Conservation (phyloP, 140 eudicot genomes). For the Stevia rebaudiana region DNA sequence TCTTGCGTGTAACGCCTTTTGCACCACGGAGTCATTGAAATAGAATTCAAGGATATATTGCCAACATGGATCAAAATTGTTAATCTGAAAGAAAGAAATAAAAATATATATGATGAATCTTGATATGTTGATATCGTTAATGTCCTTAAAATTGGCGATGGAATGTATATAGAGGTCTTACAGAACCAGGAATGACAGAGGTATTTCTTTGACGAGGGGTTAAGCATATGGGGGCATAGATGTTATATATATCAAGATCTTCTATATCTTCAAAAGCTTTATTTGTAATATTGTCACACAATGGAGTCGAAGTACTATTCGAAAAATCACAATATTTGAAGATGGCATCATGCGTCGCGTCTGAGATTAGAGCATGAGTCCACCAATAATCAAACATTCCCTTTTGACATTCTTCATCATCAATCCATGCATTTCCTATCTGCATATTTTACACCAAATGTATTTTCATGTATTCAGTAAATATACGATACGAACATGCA, state of each 20-base stretch:
- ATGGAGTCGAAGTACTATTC: not conserved
- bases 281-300: not conserved
- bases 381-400: slow-evolving; percentile 30
- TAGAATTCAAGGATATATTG: slow-evolving; percentile 4
- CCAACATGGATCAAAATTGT: slow-evolving; percentile 24
- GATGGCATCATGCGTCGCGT: slow-evolving; percentile 27
- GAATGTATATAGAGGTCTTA: slow-evolving; percentile 9
- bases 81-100: slow-evolving; percentile 18
- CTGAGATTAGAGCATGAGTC: slow-evolving; percentile 28
- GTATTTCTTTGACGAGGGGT: slow-evolving; percentile 5
- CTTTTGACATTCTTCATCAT: slow-evolving; percentile 3
- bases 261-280: slow-evolving; percentile 21
- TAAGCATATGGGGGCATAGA: slow-evolving; percentile 32
- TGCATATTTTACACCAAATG: too few species aligned
- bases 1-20: slow-evolving; percentile 27
- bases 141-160: not conserved
- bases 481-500: too few species aligned
- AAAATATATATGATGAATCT: too few species aligned
- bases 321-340: slow-evolving; percentile 12
- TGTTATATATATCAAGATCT: slow-evolving; percentile 16
- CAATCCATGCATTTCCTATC: slow-evolving; percentile 34
- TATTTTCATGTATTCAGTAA: too few species aligned
- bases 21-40: slow-evolving; percentile 20
- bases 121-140: too few species aligned
- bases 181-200: slow-evolving; percentile 21